Evolutionary conservation across 192 early-diverging fungal species (phyloP), one percentile per base, ranked within the genome.

Genomic region (Linnemannia zychae): DNA sequence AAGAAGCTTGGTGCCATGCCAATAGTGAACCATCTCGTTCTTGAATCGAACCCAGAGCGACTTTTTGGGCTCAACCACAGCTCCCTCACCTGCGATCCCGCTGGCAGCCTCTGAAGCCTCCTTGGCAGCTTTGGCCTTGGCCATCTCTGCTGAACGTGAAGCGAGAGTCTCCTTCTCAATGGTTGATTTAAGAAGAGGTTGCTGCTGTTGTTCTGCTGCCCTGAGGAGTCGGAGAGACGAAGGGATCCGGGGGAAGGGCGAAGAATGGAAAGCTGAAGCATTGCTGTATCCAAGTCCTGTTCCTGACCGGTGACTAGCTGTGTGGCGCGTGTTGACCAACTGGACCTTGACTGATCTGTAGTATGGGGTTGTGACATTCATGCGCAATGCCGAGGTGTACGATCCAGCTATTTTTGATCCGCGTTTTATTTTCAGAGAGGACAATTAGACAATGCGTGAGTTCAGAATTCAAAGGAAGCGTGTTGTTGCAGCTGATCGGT

Each of bases 1-100:
- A 65, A 99, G 87, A 18, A 99, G 91, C 88, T 97, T 97, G 15
- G 95, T 95, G 4, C 97, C 97, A 72, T 98, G 92, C 97, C 97
- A 98, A 89, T 96, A 96, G 88, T 98, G 98, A 67, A 93, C 86
- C 15, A 92, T 89, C 88, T 99, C 98, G 33, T 95, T 93, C 89
- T 98, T 98, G 83, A 98, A 92, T 70, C 94, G 88, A 68, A 92
- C 91, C 93, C 92, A 90, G 0, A 95, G 33, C 47, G 93, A 91
- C 79, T 93, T 95, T 70, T 94, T 94, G 49, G 20, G 74, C 28
- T 82, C 76, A 9, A 75, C 65, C 7, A 75, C 74, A 7, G 76
- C 81, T 20, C 80, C 77, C 53, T 82, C 79, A 20, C 80, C 80
- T 4, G 76, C 76, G 20, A 81, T 71, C 9, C 86, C 86, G 46